Evolutionary conservation across 2,329 filamentous ascomycete species (phyloP), one percentile per base, ranked within the genome.

Genomic region (Podosphaera xanthii): DNA sequence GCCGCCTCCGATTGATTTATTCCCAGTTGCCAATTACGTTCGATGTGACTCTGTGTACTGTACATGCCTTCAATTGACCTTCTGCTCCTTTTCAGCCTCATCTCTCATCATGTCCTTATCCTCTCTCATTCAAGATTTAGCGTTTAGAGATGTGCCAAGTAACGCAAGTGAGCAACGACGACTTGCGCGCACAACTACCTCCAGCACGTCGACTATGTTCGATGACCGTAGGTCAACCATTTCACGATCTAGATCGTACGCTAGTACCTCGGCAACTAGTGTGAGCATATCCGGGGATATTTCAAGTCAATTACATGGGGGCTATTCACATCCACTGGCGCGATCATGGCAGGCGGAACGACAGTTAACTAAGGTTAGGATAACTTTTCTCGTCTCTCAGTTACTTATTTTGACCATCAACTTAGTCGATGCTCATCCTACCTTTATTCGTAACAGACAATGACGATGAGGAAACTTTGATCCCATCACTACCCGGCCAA

Each of bases 361-460:
- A 64, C 86, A 91, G 73, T 76, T 92, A 70, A 91, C 87, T 62
- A 91, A 91, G 81, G 86, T 87, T 65, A 60, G 75, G 67, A 33
- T 30, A 48, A 58, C 34, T 35, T 36, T 31, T 8, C 30, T 50
- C n/a, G 38, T 53, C 33, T 14, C 34, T 50, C 1, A 30, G 5
- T 12, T 33, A 3, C 35, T 8, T 3, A 34, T 12, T 36, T 53
- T 59, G 35, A 59, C 57, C 2, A 22, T 54, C n/a, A 33, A 22
- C 22, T 2, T 67, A 95, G 88, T 92, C 90, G 44, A 97, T 97
- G 92, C 84, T 98, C 67, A 96, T 98, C 68, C 97, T 94, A 73
- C 92, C 92, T 10, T 79, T 98, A 64, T 98, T 98, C 75, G 81
- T 98, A 64, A 94, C 92, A 67, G 92, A 98, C 72, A 81, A 87